Base-by-base conservation (phyloP, 2,329 filamentous ascomycete species). In the Volutella citrinella region DNA sequence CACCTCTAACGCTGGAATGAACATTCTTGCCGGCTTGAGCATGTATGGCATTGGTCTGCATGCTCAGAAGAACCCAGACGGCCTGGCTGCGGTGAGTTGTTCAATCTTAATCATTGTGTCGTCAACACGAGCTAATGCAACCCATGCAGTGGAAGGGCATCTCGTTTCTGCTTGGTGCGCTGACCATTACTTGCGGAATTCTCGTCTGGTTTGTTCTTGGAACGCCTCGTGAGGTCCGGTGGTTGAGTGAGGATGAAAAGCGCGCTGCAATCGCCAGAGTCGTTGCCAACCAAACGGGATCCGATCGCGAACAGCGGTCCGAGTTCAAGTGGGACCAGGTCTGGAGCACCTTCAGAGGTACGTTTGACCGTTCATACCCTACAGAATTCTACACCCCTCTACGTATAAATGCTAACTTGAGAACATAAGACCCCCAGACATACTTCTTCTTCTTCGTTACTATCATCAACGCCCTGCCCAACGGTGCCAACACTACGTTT, bases 401-500 rank as follows among this genome's bases (percentile, higher is more conserved):
- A n/a, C n/a, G n/a, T n/a, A n/a, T n/a, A n/a, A n/a, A n/a, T n/a
- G n/a, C n/a, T n/a, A n/a, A n/a, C n/a, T n/a, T n/a, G n/a, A n/a
- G n/a, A n/a, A n/a, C n/a, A n/a, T n/a, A n/a, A n/a, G 52, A 59
- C 19, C 54, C 55, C 3, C 56, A 59, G 31, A 57, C 50, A 0
- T 57, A 60, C 28, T 60, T 61, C 40, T 57, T 60, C 40, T 61
- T 62, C 42, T 55, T 60, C 36, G 47, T 56, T 6, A 55, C 54
- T 6, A 56, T 60, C 27, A 41, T 61, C 16, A 60, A 58, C 34
- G 46, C 54, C 1, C 33, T 61, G 4, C 59, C 58, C 3, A 57
- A 60, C 21, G 55, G 58, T 11, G 58, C 51, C n/a, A 57, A 47
- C 27, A 57, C 57, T 6, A 52, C 54, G 4, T 60, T 60, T 30